Evolutionary conservation across 1,284 basidiomycete species (phyloP).

Genomic region (Apiotrichum montevideense): DNA sequence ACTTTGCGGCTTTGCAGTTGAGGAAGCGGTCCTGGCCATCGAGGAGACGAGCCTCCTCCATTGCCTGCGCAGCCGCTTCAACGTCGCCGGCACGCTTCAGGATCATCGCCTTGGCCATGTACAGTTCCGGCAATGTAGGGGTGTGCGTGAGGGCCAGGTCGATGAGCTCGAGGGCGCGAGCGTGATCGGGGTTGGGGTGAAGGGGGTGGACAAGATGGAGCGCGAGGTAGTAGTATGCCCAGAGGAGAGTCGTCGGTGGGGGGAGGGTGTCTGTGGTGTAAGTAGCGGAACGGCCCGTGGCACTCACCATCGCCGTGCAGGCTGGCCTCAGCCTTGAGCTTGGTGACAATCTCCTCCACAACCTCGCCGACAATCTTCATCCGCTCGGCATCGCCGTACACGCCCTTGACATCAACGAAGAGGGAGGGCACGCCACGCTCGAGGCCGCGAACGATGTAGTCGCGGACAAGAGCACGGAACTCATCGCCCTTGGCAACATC

Average conservation of each 20-base stretch:
- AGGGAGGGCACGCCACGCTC: constrained; percentile 87
- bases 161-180: constrained; percentile 62
- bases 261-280: constrained; percentile 40
- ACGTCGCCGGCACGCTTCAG: constrained; percentile 83
- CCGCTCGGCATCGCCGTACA: constrained; percentile 65
- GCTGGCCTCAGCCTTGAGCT: constrained; percentile 41
- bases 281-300: neutral
- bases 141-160: constrained; percentile 70
- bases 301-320: constrained; percentile 40
- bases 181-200: constrained; percentile 48
- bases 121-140: constrained; percentile 87
- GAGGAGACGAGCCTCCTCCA: constrained; percentile 76
- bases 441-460: constrained; percentile 68
- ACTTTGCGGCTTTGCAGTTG: constrained; percentile 92
- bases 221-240: constrained; percentile 91
- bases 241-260: constrained; percentile 82
- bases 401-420: constrained; percentile 84
- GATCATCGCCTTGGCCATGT: constrained; percentile 74
- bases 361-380: constrained; percentile 65
- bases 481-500: constrained; percentile 58
- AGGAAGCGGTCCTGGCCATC: constrained; percentile 95
- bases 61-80: constrained; percentile 63
- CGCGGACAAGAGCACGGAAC: constrained; percentile 62
- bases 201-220: constrained; percentile 72
- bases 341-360: constrained; percentile 53